These are phyloP conservation scores for Agroathelia rolfsii DNA, from an alignment of 1,284 basidiomycete genomes.

Conservation along the genomic window DNA sequence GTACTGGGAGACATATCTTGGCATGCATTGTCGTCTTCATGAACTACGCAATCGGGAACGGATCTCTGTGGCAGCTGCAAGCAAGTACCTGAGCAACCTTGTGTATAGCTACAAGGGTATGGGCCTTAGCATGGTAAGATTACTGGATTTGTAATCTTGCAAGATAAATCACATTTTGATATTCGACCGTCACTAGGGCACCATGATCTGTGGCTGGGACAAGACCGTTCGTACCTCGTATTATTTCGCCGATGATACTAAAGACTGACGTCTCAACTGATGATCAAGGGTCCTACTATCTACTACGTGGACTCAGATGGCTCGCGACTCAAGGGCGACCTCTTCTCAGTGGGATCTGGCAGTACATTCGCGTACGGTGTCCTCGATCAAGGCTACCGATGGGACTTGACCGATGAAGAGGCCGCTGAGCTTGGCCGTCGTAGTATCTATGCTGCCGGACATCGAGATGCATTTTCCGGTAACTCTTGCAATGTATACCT, in stretches of 20 bases:
- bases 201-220: constrained; percentile 99
- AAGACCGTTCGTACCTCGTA: constrained; percentile 65
- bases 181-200: constrained; percentile 57
- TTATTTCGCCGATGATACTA: constrained; percentile 2
- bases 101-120: constrained; percentile 99
- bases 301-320: constrained; percentile 99
- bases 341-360: constrained; percentile 98
- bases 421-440: constrained; percentile 91
- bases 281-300: constrained; percentile 77
- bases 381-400: constrained; percentile 91
- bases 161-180: constrained; percentile 5
- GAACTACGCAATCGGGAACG: constrained; percentile 96
- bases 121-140: constrained; percentile 90
- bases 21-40: constrained; percentile 94
- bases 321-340: constrained; percentile 87
- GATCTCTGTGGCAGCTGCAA: constrained; percentile 96
- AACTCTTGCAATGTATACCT: constrained; percentile 96
- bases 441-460: constrained; percentile 95
- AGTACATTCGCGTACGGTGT: constrained; percentile 99
- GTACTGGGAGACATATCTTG: constrained; percentile 98
- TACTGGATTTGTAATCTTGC: constrained; percentile 1
- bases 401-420: constrained; percentile 90
- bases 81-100: constrained; percentile 95
- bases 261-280: constrained; percentile 6
- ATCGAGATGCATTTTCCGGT: constrained; percentile 96